Evolutionary conservation across 768 basidiomycete genomes (phyloP).

Genomic region (Pholiota molesta): DNA sequence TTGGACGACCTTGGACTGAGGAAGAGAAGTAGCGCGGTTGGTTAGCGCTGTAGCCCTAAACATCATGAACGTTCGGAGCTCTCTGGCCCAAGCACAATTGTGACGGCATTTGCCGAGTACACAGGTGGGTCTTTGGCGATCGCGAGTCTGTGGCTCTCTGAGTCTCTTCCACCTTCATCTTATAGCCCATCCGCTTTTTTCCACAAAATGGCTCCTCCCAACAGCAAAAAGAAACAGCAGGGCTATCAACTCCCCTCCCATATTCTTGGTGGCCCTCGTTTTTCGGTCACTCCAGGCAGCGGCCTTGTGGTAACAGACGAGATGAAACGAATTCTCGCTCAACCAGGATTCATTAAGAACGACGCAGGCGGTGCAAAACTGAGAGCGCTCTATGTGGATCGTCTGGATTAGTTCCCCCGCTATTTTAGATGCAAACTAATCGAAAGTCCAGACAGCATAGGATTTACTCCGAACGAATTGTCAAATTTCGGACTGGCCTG

Average conservation of each 20-base stretch:
- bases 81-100: background rate
- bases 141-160: too few species aligned
- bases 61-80: background rate
- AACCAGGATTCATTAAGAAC: conserved; percentile 29
- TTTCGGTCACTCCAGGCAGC: conserved; percentile 2
- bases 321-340: conserved; percentile 30
- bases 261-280: conserved; percentile 2
- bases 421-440: background rate
- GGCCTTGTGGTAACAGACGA: conserved; percentile 31
- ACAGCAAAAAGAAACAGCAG: background rate
- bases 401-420: conserved; percentile 13
- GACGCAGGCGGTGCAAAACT: conserved; percentile 30
- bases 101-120: too few species aligned
- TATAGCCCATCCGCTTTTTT: background rate
- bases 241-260: background rate
- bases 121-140: too few species aligned
- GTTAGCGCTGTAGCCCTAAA: background rate
- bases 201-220: background rate
- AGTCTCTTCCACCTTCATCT: too few species aligned
- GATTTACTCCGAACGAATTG: conserved; percentile 26
- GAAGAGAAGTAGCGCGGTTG: background rate
- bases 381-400: conserved; percentile 29
- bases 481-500: conserved; percentile 32
- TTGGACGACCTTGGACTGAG: background rate
- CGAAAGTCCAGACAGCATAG: conserved; percentile 25